Percentiles rank a stretch among this genome's conserved stretches.
Conservation (phyloP, 495 filamentous ascomycete species). For the Podospora pseudocomata region DNA sequence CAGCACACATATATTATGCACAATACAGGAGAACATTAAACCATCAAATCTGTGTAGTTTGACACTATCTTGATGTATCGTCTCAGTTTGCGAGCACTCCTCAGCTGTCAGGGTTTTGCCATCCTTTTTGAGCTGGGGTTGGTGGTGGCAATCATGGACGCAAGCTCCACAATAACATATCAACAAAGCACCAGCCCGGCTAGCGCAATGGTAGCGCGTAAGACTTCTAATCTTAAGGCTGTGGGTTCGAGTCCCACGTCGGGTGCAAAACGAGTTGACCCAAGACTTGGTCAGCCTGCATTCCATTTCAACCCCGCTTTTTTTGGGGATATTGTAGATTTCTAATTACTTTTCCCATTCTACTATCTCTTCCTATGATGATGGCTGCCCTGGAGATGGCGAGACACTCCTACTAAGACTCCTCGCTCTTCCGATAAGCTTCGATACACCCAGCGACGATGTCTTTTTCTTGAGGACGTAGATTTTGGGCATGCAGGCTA, state of each 20-base stretch:
- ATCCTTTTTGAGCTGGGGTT: background rate
- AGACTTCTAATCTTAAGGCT: slow-evolving; percentile 12
- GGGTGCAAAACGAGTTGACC: background rate
- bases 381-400: no score
- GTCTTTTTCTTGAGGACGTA: slow-evolving; percentile 13
- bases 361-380: no score
- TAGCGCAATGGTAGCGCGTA: slow-evolving; percentile 12
- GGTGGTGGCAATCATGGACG: background rate
- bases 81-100: background rate
- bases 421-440: background rate
- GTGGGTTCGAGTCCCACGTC: slow-evolving; percentile 11
- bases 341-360: background rate
- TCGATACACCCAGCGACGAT: background rate
- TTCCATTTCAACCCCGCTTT: background rate
- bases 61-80: no score
- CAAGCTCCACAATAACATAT: background rate
- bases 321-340: background rate
- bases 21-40: no score
- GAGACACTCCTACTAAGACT: background rate
- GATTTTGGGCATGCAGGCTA: slow-evolving; percentile 15
- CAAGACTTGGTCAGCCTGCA: background rate
- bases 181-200: background rate
- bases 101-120: background rate
- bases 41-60: no score
- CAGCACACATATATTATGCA: background rate